These are phyloP conservation scores for Leccinum angustisporum DNA, from an alignment of 1,284 basidiomycete genomes.

Conservation along the genomic window DNA sequence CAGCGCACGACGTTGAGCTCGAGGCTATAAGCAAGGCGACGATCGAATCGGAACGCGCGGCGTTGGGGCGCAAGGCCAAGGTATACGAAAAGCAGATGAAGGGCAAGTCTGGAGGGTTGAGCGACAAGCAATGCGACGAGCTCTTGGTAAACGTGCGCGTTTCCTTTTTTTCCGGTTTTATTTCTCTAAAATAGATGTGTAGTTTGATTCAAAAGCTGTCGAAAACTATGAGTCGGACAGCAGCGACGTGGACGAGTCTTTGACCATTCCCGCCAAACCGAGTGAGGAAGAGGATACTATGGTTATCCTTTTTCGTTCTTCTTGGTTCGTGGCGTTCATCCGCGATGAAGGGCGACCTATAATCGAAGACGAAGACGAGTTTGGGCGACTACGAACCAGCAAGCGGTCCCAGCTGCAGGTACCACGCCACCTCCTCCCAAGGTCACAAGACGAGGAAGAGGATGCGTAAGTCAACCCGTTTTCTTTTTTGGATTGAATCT, in stretches of 20 bases:
- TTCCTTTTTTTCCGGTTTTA: background rate
- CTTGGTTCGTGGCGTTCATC: conserved; percentile 3
- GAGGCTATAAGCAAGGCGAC: conserved; percentile 67
- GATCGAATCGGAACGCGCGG: conserved; percentile 63
- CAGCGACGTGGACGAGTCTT: conserved; percentile 73
- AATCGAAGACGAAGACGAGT: conserved; percentile 85
- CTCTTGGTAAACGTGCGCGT: conserved; percentile 81
- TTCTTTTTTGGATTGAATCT: conserved; percentile 10
- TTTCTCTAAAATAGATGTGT: conserved; percentile 15
- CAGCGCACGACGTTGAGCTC: conserved; percentile 63
- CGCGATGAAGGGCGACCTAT: conserved; percentile 59
- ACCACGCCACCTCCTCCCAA: conserved; percentile 60
- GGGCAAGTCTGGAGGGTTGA: conserved; percentile 81
- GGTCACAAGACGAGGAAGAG: conserved; percentile 33
- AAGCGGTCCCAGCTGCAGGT: conserved; percentile 77
- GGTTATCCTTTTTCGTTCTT: conserved; percentile 7
- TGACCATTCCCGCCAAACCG: conserved; percentile 50
- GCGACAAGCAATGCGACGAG: conserved; percentile 72
- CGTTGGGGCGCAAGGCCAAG: conserved; percentile 77
- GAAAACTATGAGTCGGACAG: conserved; percentile 63
- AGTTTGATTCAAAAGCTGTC: conserved; percentile 74
- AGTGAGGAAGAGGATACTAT: conserved; percentile 40
- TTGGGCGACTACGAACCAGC: conserved; percentile 71
- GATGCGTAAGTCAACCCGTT: conserved; percentile 47
- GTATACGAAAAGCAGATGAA: conserved; percentile 80